Evolutionary conservation across 169 alveolate genomes (phyloP).

Genomic region (Cryptosporidium meleagridis): DNA sequence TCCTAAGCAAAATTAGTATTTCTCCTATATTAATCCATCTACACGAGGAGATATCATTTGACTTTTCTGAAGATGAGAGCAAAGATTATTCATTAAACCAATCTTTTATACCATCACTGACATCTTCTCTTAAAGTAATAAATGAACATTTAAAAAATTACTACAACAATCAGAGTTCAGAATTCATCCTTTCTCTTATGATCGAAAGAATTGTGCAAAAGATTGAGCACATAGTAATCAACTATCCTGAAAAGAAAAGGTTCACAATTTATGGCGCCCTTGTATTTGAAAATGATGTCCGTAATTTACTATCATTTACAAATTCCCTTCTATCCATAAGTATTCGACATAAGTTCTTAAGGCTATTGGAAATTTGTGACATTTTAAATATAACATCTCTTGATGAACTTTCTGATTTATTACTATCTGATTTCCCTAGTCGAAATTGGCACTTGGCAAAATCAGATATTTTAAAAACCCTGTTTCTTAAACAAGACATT

Average conservation of each 20-base stretch:
- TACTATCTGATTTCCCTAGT: constrained; percentile 58
- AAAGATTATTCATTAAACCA: constrained; percentile 57
- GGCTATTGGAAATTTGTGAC: constrained; percentile 64
- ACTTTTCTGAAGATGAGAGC: constrained; percentile 52
- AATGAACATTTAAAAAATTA: constrained; percentile 57
- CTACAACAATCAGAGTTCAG: constrained; percentile 55
- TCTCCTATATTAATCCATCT: constrained; percentile 45
- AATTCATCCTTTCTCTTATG: constrained; percentile 57
- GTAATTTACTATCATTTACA: constrained; percentile 52
- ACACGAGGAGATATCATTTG: constrained; percentile 56
- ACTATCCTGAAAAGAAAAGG: constrained; percentile 62
- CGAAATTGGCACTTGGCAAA: constrained; percentile 66
- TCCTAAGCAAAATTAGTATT: constrained; percentile 55
- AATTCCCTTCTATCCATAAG: constrained; percentile 69
- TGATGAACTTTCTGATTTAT: constrained; percentile 58
- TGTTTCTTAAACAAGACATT: constrained; percentile 32
- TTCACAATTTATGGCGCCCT: constrained; percentile 71
- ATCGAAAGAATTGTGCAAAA: constrained; percentile 65
- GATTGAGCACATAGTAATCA: constrained; percentile 55
- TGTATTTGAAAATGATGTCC: constrained; percentile 65
- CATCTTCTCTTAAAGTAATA: constrained; percentile 40
- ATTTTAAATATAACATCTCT: constrained; percentile 41
- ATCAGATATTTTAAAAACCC: constrained; percentile 28
- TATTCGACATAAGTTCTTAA: constrained; percentile 58
- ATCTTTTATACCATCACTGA: constrained; percentile 52